Base-by-base conservation (phyloP, 2,329 filamentous ascomycete species). In the Talaromyces amestolkiae region DNA sequence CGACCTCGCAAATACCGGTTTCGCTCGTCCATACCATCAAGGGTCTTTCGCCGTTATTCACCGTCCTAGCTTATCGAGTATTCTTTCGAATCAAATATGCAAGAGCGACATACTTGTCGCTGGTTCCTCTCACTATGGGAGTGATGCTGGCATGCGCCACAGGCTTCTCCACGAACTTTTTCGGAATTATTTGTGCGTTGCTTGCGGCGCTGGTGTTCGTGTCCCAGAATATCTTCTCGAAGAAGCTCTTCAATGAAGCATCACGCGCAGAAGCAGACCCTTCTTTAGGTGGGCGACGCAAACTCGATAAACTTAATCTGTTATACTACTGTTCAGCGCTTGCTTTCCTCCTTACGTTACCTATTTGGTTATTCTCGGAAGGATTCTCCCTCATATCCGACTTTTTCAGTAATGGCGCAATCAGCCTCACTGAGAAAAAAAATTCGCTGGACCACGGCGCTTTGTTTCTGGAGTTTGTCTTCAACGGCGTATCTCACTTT, bases 1-100 rank as follows among this genome's bases (percentile, higher is more conserved):
- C 95, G 33, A 99, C 94, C 37, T 90, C 92, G 60, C 91, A 93
- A 76, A 98, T 99, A 63, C 94, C 95, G 0, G 95, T 99, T 1
- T 98, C 95, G 7, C 85, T 99, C 41, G 95, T 99, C 3, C 95
- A 99, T 79, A 99, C 95, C 0, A 98, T 99, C 80, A 99, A 99
- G 81, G 95, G 95, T 8, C 87, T 99, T 31, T 98, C 94, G 2
- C 95, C 95, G 3, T 83, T 99, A 8, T 96, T 99, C 77, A 99
- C 95, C 0, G 95, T 99, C 49, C 78, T 96, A 64, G 95, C 95
- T 61, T 99, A 99, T 76, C 89, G 95, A 63, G 79, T 96, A 69
- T 84, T 97, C 74, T 96, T 94, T 80, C 86, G 92, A 72, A 96
- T 98, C 67, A 88, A 87, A 70, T 98, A 99, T 77, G 92, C 93